Evolutionary conservation across 306 rosid species (phyloP).

Genomic region (Senna siamea): DNA sequence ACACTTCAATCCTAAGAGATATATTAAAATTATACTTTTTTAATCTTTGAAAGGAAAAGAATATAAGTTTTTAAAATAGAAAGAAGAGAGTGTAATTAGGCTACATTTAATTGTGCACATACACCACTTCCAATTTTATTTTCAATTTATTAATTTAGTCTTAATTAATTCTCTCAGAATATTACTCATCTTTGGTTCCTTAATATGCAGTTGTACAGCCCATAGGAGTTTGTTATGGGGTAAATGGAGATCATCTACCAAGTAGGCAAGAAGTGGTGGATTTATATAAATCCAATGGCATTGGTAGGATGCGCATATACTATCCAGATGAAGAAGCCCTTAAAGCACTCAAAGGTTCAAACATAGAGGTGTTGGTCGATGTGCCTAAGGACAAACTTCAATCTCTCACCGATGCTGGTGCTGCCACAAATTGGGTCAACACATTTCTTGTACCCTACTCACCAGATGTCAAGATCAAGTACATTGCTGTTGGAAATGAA

Average conservation of each 20-base stretch:
- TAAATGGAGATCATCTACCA: conserved; percentile 42
- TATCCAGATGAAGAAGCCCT: conserved; percentile 42
- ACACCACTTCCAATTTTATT: no score
- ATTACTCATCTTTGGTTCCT: no score
- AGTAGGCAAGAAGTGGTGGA: conserved; percentile 41
- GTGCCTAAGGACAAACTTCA: conserved; percentile 35
- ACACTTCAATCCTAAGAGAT: no score
- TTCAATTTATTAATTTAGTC: no score
- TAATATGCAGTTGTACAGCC: conserved; percentile 53
- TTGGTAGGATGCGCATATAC: conserved; percentile 49
- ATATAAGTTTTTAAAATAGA: no score
- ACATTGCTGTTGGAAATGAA: conserved; percentile 62
- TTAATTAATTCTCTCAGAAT: no score
- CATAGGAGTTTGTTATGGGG: conserved; percentile 60
- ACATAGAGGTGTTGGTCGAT: conserved; percentile 52
- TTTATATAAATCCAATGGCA: conserved; percentile 43
- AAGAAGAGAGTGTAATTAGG: no score
- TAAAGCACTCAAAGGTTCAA: conserved; percentile 57
- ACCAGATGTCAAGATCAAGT: conserved; percentile 47
- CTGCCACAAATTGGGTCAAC: conserved; percentile 52
- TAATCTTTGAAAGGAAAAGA: no score
- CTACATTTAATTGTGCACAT: no score
- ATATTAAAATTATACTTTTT: no score
- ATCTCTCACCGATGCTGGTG: conserved; percentile 34
- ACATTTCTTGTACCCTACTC: conserved; percentile 33